Base-by-base conservation (phyloP, 2,329 filamentous ascomycete genomes). In the Xylaria multiplex region DNA sequence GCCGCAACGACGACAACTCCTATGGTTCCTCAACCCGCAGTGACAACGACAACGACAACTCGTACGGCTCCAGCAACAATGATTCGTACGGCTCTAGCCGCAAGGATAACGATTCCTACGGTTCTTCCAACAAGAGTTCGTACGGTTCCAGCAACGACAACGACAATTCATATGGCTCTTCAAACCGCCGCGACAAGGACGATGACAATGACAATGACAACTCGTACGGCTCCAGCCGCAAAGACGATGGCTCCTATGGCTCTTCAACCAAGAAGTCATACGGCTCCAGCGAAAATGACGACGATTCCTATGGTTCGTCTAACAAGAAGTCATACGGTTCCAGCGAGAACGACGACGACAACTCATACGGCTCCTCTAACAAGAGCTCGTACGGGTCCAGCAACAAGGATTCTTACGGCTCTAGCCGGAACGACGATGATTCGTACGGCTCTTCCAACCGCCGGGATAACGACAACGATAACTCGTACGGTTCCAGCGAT, bases 351-450 rank as follows among this genome's bases (percentile, higher is more conserved):
- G 48, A 16, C 22, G 57, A 56, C 37, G 59, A 59, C 52, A 62
- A 62, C 46, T 59, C 59, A 14, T 60, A 58, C 42, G 58, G 57
- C n/a, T 61, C 54, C 3, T 43, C 64, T 56, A 67, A 70, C 63
- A 66, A 68, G 37, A 45, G 59, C 60, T 64, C 68, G 2, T 61
- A 62, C 43, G 57, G 66, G 24, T 67, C 62, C 1, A 71, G 59
- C 22, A 61, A 61, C 57, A 62, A 71, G 40, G 19, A 61, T 55
- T 65, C 45, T 1, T 67, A 60, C 32, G 71, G 73, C 46, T 68
- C 69, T 11, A 65, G 65, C 24, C 43, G 55, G 49, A 50, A 63
- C 46, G 58, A 67, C 27, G 53, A 65, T 8, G 53, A 63, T 22
- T 50, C 56, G 1, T 62, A 56, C 24, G 64, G 66, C 30, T 68